phyloP scores from a whole-genome alignment of 805 yeast species.

The Ascoidea rubescens region DNA sequence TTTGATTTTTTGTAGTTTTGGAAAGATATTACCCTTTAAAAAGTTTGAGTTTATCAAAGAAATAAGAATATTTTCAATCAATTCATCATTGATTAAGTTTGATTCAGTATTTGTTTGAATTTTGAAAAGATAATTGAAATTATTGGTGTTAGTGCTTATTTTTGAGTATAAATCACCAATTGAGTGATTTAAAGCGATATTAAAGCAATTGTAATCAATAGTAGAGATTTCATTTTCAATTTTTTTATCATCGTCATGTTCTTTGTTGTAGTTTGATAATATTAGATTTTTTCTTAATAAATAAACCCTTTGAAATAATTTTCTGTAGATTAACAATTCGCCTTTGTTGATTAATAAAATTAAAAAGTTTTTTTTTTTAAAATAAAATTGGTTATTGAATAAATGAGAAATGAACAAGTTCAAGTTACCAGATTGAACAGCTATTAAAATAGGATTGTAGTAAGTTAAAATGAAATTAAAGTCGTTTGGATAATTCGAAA shows the following conservation, averaged over 20 bases:
- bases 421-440: background rate
- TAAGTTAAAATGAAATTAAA: too few relatives aligned
- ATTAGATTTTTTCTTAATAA: background rate
- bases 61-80: constrained; percentile 8
- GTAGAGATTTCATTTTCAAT: background rate
- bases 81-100: background rate
- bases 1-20: constrained; percentile 1
- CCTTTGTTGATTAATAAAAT: background rate
- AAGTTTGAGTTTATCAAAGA: constrained; percentile 6
- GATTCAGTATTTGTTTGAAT: background rate
- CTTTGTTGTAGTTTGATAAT: too few relatives aligned
- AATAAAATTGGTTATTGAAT: too few relatives aligned
- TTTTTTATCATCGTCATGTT: too few relatives aligned
- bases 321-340: background rate
- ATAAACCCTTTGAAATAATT: background rate
- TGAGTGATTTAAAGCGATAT: constrained; percentile 1
- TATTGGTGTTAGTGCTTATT: background rate
- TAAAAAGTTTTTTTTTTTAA: background rate
- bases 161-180: background rate
- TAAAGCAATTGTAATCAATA: constrained; percentile 2
- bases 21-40: constrained; percentile 8
- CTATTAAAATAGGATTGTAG: too few relatives aligned
- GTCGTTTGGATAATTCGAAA: too few relatives aligned
- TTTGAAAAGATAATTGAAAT: background rate
- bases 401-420: background rate